Evolutionary conservation across 257 asterid species (phyloP).

Genomic region (Lantana camara): DNA sequence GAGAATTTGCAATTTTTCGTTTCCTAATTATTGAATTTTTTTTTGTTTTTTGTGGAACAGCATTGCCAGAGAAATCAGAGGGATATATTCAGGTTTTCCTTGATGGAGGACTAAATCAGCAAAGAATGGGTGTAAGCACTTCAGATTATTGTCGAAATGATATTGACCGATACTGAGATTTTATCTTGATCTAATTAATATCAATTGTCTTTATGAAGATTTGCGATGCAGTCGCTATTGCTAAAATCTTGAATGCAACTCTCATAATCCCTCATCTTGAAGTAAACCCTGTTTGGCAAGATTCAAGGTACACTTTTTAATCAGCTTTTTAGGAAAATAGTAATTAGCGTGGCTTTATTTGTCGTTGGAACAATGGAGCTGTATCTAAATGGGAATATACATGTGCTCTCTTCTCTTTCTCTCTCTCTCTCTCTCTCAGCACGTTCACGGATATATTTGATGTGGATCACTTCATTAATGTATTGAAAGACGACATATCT

Average conservation of each 20-base stretch:
- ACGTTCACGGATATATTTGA: conserved; percentile 89
- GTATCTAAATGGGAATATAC: conserved; percentile 12
- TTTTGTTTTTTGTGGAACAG: conserved; percentile 40
- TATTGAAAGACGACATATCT: conserved; percentile 77
- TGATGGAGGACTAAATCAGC: conserved; percentile 98
- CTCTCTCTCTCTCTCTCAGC: conserved; percentile 46
- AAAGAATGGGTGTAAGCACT: conserved; percentile 86
- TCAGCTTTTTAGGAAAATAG: background rate
- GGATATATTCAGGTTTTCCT: conserved; percentile 93
- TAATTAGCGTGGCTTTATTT: conserved; percentile 8
- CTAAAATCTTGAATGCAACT: conserved; percentile 95
- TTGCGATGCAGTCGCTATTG: conserved; percentile 98
- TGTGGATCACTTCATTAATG: conserved; percentile 91
- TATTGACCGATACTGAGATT: background rate
- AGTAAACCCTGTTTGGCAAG: conserved; percentile 97
- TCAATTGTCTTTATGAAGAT: conserved; percentile 46
- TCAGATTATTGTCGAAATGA: background rate
- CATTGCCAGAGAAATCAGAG: conserved; percentile 67
- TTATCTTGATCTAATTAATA: background rate
- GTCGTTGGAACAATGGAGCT: conserved; percentile 17
- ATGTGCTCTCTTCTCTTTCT: too few relatives aligned
- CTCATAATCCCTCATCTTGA: conserved; percentile 90
- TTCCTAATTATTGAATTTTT: background rate
- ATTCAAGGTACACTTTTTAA: conserved; percentile 67
- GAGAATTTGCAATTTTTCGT: background rate